Evolutionary conservation across 2,329 filamentous ascomycete genomes (phyloP).

Genomic region (Ramularia endophylla): DNA sequence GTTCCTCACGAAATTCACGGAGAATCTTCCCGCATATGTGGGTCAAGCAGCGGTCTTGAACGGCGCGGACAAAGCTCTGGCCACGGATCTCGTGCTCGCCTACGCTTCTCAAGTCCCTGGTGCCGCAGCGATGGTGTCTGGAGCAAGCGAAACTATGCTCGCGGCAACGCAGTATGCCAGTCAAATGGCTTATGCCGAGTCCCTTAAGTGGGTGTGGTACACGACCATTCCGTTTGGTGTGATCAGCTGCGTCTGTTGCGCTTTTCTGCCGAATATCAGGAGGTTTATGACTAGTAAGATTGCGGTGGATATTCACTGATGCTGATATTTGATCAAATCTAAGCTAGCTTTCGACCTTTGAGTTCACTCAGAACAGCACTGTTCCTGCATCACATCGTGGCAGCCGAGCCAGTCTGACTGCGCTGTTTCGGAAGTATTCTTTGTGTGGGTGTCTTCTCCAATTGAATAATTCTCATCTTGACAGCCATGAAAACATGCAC

Average conservation of each 20-base stretch:
- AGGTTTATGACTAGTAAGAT: conserved; percentile 20
- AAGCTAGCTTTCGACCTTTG: no score
- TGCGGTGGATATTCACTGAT: conserved; percentile 18
- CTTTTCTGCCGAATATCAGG: conserved; percentile 21
- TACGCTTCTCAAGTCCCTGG: conserved; percentile 19
- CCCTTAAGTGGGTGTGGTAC: conserved; percentile 20
- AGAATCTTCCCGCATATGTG: conserved; percentile 48
- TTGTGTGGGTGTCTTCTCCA: no score
- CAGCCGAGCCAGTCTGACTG: no score
- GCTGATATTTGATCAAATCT: no score
- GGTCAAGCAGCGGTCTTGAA: conserved; percentile 35
- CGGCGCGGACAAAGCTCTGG: conserved; percentile 7
- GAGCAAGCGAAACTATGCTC: conserved; percentile 8
- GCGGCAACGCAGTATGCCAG: conserved; percentile 17
- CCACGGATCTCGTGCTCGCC: conserved; percentile 9
- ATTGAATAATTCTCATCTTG: no score
- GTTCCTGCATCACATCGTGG: no score
- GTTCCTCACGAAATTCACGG: conserved; percentile 41
- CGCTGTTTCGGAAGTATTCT: no score
- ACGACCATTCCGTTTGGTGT: conserved; percentile 21
- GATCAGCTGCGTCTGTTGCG: conserved; percentile 17
- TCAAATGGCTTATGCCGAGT: conserved; percentile 17
- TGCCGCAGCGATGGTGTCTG: conserved; percentile 13
- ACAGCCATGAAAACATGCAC: no score
- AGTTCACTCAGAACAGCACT: no score